Conservation (phyloP, 257 asterid species). For the Plectranthus barbatus region DNA sequence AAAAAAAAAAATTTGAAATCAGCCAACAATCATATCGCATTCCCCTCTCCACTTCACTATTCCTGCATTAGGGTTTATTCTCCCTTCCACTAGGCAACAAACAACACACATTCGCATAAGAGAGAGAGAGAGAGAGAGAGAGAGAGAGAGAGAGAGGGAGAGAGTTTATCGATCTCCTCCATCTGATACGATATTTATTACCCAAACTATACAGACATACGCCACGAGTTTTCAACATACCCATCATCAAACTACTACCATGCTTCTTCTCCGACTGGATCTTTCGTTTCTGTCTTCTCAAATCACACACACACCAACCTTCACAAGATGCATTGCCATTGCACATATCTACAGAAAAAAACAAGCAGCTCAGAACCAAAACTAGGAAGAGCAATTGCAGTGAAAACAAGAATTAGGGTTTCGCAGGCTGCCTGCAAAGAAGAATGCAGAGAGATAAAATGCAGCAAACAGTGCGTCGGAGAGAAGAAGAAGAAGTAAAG, state of each 20-base stretch:
- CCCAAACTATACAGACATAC: neutral
- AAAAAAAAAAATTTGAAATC: too few species aligned
- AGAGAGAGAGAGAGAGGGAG: neutral
- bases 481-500: neutral
- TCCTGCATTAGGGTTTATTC: slow-evolving; percentile 4
- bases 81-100: neutral
- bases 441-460: too few species aligned
- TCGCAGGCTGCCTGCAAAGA: too few species aligned
- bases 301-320: neutral
- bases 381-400: too few species aligned
- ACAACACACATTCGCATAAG: neutral
- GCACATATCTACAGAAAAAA: neutral
- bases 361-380: neutral
- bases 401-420: slow-evolving; percentile 10
- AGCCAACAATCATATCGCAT: too few species aligned
- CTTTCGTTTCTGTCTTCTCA: neutral
- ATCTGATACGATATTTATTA: neutral
- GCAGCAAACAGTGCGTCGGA: too few species aligned
- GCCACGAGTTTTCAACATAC: neutral
- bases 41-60: neutral
- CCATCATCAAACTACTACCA: neutral
- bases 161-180: too few species aligned
- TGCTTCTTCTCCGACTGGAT: slow-evolving; percentile 3
- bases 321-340: neutral
- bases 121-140: neutral